Conservation (phyloP, 352 stramenopile genomes). For the Peronosclerospora sorghi region DNA sequence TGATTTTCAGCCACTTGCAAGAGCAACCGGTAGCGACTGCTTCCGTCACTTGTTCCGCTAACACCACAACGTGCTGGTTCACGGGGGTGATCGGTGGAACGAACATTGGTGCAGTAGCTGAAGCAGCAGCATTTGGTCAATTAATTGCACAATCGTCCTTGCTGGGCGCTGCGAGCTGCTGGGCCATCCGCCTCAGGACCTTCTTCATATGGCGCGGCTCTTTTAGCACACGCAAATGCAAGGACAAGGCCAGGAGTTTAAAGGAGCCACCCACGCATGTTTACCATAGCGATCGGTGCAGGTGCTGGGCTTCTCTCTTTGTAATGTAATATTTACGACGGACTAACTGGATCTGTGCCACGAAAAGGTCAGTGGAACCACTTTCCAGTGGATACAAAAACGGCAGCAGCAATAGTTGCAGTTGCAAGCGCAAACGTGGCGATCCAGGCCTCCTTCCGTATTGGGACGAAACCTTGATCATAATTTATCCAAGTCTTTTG, state of each 20-base stretch:
- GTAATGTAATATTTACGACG: slow-evolving; percentile 29
- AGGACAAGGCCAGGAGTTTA: slow-evolving; percentile 66
- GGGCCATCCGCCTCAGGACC: slow-evolving; percentile 48
- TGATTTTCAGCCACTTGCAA: slow-evolving; percentile 78
- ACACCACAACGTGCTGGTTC: slow-evolving; percentile 55
- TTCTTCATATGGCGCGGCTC: slow-evolving; percentile 60
- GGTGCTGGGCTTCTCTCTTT: slow-evolving; percentile 25
- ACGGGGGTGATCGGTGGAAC: slow-evolving; percentile 51
- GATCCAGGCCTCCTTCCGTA: too few relatives aligned
- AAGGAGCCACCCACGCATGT: slow-evolving; percentile 81
- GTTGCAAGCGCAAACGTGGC: slow-evolving; percentile 27
- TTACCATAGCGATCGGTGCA: slow-evolving; percentile 40
- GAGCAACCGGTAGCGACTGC: slow-evolving; percentile 37
- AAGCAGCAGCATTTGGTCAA: slow-evolving; percentile 57
- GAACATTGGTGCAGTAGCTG: slow-evolving; percentile 55
- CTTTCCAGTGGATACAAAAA: too few relatives aligned
- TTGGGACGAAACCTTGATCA: slow-evolving; percentile 12
- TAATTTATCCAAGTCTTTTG: slow-evolving; percentile 9
- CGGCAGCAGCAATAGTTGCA: slow-evolving; percentile 21
- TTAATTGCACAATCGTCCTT: slow-evolving; percentile 20
- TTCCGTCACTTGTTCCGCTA: slow-evolving; percentile 53
- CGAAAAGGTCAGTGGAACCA: slow-evolving; percentile 53
- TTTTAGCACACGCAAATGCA: slow-evolving; percentile 61
- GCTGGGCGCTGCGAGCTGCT: slow-evolving; percentile 29
- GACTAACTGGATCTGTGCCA: slow-evolving; percentile 55